Base-by-base conservation (phyloP, 306 rosid genomes). In the Fagus sylvatica region DNA sequence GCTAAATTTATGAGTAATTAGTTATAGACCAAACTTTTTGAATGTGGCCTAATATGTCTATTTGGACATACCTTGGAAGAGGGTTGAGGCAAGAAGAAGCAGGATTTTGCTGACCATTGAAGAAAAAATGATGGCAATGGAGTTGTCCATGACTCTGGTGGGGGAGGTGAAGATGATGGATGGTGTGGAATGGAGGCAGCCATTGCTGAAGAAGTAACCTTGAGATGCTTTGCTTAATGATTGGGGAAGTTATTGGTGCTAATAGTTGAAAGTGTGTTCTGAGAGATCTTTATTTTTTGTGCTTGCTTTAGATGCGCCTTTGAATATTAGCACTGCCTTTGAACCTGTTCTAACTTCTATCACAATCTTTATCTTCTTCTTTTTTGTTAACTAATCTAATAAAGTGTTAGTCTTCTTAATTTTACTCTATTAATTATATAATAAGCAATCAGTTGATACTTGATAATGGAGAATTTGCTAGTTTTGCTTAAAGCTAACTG, bases 181-280 rank as follows among this genome's bases (percentile, higher is more conserved):
- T 17, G 73, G 40, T 32, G 54, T 32, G 54, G 42, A 69, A 49
- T 43, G 59, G 37, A 19, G 53, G 72, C n/a, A 80, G 78, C 64
- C 81, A 79, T 84, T 81, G 66, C 17, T 80, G 88, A 85, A 87
- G 87, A 85, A 88, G 80, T 69, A 79, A 82, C 75, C 64, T 76
- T 43, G 61, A 77, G 89, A 90, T 90, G 84, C 97, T 87, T 92
- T 90, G 76, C 96, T 87, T 91, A 75, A 83, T 53, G 66, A 67
- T 57, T 4, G 72, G 84, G 88, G 41, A 70, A 80, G 74, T 36
- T 16, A 10, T 84, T 84, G 88, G 76, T 68, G 55, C 65, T 49
- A 43, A 67, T 69, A 72, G 69, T 84, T 71, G 46, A 67, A 82
- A 30, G 54, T 79, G 48, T 69, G 65, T 54, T 42, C 41, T 66